A percentile compares a stretch with the other conserved stretches of the same genome.
Conservation (phyloP, 371 early-diverging fungal genomes). For the Mortierella sp. region DNA sequence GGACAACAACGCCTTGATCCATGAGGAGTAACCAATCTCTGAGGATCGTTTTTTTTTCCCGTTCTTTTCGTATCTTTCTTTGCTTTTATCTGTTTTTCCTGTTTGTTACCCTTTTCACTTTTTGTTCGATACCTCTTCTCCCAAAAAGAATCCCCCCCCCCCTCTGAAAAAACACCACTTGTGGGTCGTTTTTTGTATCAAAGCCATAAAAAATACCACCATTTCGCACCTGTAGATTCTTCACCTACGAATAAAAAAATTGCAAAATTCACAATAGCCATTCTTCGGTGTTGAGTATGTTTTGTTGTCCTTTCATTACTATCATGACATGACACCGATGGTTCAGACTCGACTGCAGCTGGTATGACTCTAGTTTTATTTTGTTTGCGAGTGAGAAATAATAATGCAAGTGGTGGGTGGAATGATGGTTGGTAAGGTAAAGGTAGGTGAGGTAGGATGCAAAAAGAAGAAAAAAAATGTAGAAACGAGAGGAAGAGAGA, state of each 20-base stretch:
- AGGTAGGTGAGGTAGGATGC: neutral
- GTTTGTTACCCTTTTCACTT: neutral
- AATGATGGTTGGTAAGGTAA: neutral
- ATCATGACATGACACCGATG: no score
- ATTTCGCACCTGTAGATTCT: neutral
- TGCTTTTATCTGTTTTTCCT: no score
- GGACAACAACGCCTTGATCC: neutral
- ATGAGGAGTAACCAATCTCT: conserved; percentile 9
- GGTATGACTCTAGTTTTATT: conserved; percentile 3
- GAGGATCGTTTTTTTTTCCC: conserved; percentile 6
- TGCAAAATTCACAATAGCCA: neutral
- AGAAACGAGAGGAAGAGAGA: neutral
- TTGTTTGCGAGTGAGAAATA: conserved; percentile 9
- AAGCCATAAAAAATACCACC: neutral
- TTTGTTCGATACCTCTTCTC: neutral
- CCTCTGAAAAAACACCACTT: conserved; percentile 1
- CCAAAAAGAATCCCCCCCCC: conserved; percentile 7
- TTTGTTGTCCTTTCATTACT: no score
- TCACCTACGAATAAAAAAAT: neutral
- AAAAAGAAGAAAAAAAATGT: conserved; percentile 15
- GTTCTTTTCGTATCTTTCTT: neutral
- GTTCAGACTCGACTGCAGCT: neutral
- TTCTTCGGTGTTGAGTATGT: neutral
- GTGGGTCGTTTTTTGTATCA: conserved; percentile 4
- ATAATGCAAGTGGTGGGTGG: neutral